These are phyloP conservation scores for Diophrys sp. DNA, from an alignment of 73 alveolate genomes.

Conservation along the genomic window DNA sequence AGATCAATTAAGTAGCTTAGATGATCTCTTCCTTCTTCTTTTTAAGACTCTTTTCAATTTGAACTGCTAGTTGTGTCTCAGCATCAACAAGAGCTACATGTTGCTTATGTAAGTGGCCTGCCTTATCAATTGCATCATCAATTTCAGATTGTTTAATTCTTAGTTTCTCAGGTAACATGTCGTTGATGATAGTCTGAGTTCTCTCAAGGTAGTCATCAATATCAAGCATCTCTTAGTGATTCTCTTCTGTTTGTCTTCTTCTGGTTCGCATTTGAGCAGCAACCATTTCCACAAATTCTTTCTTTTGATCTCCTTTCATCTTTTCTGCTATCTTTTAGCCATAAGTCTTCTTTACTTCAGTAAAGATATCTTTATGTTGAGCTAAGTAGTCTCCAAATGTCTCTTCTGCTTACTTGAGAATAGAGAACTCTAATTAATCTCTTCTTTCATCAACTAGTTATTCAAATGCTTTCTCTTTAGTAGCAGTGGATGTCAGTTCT, in stretches of 20 bases:
- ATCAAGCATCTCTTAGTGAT: conserved; percentile 18
- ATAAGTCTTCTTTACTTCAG: conserved; percentile 57
- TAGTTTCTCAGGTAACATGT: conserved; percentile 4
- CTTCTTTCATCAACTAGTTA: conserved; percentile 44
- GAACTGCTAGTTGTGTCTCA: conserved; percentile 14
- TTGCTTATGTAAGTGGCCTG: conserved; percentile 2
- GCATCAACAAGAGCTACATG: conserved; percentile 32
- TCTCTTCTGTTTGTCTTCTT: conserved; percentile 13
- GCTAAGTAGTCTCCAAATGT: conserved; percentile 34
- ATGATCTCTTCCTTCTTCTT: conserved; percentile 30
- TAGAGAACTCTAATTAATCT: conserved; percentile 31
- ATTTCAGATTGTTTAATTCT: conserved; percentile 7
- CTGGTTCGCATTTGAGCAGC: conserved; percentile 21
- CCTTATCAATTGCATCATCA: not conserved
- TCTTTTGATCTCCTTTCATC: conserved; percentile 45
- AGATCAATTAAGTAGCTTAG: conserved; percentile 18
- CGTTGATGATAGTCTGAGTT: not conserved
- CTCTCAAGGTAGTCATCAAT: conserved; percentile 8
- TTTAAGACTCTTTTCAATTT: conserved; percentile 19
- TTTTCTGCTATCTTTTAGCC: conserved; percentile 51
- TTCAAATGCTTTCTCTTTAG: conserved; percentile 36
- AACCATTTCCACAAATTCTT: conserved; percentile 33
- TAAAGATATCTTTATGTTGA: conserved; percentile 28
- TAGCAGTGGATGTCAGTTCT: conserved; percentile 10
- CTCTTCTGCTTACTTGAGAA: conserved; percentile 46